These are phyloP conservation scores for Auxenochlorella pyrenoidosa DNA, from an alignment of 139 green algal species.

Conservation along the genomic window DNA sequence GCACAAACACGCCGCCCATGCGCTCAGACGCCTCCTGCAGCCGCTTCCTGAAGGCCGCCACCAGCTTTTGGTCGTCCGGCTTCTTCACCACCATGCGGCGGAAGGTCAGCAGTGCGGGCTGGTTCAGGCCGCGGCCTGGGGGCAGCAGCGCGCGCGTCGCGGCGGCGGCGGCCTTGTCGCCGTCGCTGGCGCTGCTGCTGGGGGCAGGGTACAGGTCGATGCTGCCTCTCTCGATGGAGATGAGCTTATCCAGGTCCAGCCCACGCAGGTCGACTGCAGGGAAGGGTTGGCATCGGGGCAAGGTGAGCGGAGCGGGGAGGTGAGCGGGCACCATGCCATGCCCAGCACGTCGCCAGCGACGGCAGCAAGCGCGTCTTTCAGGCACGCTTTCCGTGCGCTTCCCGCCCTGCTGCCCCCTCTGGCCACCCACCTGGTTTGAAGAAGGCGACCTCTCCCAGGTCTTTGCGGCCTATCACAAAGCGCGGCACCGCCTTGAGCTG, in stretches of 20 bases:
- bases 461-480: slow-evolving; percentile 43
- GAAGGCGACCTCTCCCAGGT: slow-evolving; percentile 51
- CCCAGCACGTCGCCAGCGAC: not conserved
- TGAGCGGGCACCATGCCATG: not conserved
- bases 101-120: slow-evolving; percentile 50
- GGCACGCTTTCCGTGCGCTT: not conserved
- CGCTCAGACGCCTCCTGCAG: slow-evolving; percentile 20
- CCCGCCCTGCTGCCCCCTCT: not conserved
- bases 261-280: slow-evolving; percentile 38
- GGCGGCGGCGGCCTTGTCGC: not conserved
- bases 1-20: slow-evolving; percentile 46
- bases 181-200: not conserved
- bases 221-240: slow-evolving; percentile 42
- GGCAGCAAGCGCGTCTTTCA: not conserved
- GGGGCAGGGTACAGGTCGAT: slow-evolving; percentile 37
- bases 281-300: not conserved
- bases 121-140: slow-evolving; percentile 42
- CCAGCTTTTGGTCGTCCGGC: not conserved
- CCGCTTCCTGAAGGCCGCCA: slow-evolving; percentile 22
- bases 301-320: too few relatives aligned
- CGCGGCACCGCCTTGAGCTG: slow-evolving; percentile 38
- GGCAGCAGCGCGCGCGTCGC: not conserved
- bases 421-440: slow-evolving; percentile 28
- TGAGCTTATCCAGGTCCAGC: slow-evolving; percentile 33
- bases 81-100: slow-evolving; percentile 4